phyloP scores from a whole-genome alignment of 495 filamentous ascomycete species.

The Trichoderma parareesei region DNA sequence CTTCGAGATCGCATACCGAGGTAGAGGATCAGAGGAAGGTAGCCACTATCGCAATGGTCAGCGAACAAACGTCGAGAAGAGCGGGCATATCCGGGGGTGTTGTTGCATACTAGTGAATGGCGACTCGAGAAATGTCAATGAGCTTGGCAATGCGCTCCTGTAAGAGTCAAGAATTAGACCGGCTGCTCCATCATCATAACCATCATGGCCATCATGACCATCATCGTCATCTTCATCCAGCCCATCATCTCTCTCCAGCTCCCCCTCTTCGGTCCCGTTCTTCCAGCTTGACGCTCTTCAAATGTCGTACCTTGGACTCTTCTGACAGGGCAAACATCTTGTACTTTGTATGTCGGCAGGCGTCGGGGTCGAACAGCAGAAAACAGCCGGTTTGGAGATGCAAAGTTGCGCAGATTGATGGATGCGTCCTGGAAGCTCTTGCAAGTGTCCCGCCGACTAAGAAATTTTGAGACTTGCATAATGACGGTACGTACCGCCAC shows the following conservation, averaged over 20 bases:
- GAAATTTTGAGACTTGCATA: constrained; percentile 3
- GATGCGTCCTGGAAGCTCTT: background rate
- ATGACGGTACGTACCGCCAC: background rate
- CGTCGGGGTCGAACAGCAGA: background rate
- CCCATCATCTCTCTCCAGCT: background rate
- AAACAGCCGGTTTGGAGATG: background rate
- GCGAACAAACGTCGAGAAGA: constrained; percentile 15
- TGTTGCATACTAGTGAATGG: constrained; percentile 82
- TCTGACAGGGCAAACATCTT: constrained; percentile 87
- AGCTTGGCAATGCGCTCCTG: constrained; percentile 95
- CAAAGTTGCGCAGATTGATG: constrained; percentile 5
- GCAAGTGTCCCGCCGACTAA: constrained; percentile 1
- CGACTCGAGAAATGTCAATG: constrained; percentile 87
- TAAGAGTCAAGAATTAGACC: background rate
- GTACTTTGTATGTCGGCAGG: constrained; percentile 12
- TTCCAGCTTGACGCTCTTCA: background rate
- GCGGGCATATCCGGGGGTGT: background rate
- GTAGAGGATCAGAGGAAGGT: constrained; percentile 93
- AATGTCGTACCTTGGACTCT: constrained; percentile 72
- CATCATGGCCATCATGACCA: constrained; percentile 2
- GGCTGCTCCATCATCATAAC: background rate
- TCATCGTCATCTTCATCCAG: background rate
- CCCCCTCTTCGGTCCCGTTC: background rate
- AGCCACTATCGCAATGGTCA: constrained; percentile 59
- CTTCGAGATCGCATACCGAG: constrained; percentile 57